Conservation (phyloP, 2,329 filamentous ascomycete species). For the Talaromyces sp. region DNA sequence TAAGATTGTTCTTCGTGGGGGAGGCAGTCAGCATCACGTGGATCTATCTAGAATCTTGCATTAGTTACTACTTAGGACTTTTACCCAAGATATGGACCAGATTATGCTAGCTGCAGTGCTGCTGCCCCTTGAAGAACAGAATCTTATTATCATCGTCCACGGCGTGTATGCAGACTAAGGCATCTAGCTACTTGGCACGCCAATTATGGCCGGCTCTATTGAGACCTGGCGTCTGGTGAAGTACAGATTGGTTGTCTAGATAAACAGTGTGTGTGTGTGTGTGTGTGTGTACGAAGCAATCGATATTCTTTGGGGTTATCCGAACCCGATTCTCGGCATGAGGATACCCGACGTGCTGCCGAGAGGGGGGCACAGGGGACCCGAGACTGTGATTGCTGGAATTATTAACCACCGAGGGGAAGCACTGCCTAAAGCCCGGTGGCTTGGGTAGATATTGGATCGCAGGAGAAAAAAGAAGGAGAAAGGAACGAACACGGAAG, state of each 20-base stretch:
- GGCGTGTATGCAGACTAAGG: not conserved
- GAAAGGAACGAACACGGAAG: not conserved
- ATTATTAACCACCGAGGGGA: slow-evolving; percentile 5
- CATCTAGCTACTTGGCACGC: not conserved
- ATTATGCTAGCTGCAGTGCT: not conserved
- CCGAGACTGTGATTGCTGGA: slow-evolving; percentile 20
- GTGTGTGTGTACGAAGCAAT: too few relatives aligned
- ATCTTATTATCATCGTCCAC: not conserved
- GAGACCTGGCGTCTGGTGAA: too few relatives aligned
- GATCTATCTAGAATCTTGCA: not conserved
- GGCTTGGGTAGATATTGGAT: slow-evolving; percentile 16
- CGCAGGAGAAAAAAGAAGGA: not conserved
- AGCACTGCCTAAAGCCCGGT: slow-evolving; percentile 3
- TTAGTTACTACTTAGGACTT: not conserved
- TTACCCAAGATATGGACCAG: not conserved
- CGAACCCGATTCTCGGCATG: not conserved
- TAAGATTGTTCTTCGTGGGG: not conserved
- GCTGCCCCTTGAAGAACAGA: not conserved
- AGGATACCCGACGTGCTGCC: not conserved
- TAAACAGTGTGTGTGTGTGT: not conserved
- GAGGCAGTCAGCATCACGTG: slow-evolving; percentile 3
- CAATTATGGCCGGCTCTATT: not conserved
- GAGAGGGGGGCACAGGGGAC: slow-evolving; percentile 8
- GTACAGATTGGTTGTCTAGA: too few relatives aligned
- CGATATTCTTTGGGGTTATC: too few relatives aligned